Evolutionary conservation across 73 alveolate genomes (phyloP).

Genomic region (Tetrahymena thermophila): DNA sequence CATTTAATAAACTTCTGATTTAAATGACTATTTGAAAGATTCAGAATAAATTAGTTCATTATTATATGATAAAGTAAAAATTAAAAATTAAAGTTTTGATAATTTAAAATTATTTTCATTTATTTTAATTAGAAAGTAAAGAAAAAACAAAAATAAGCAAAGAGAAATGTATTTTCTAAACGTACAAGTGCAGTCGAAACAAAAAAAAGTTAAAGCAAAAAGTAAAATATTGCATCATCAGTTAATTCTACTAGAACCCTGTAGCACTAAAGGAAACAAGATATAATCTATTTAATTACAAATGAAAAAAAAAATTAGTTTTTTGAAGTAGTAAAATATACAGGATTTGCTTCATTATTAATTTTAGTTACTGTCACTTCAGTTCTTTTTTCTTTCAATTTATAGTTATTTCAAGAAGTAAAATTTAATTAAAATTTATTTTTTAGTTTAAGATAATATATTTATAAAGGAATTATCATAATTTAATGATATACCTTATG

Average conservation of each 20-base stretch:
- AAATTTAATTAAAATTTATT: neutral
- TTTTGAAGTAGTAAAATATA: neutral
- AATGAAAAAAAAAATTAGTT: neutral
- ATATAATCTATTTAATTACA: neutral
- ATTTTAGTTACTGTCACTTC: neutral
- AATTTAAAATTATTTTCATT: too few species aligned
- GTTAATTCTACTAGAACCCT: neutral
- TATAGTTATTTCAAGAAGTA: neutral
- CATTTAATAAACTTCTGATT: neutral
- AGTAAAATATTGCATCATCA: neutral
- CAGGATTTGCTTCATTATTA: neutral
- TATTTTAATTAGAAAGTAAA: neutral
- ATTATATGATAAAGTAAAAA: neutral
- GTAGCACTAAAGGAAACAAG: neutral
- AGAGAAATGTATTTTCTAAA: neutral
- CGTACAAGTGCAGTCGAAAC: neutral
- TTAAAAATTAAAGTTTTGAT: too few species aligned
- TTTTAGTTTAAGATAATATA: neutral
- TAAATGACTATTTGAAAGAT: neutral
- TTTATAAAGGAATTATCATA: neutral
- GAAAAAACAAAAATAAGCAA: neutral
- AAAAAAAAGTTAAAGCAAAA: neutral
- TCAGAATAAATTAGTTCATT: neutral
- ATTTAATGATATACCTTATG: neutral
- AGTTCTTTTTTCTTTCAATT: neutral